These are phyloP conservation scores for Hebeloma cylindrosporum DNA, from an alignment of 768 basidiomycete species.

Conservation along the genomic window DNA sequence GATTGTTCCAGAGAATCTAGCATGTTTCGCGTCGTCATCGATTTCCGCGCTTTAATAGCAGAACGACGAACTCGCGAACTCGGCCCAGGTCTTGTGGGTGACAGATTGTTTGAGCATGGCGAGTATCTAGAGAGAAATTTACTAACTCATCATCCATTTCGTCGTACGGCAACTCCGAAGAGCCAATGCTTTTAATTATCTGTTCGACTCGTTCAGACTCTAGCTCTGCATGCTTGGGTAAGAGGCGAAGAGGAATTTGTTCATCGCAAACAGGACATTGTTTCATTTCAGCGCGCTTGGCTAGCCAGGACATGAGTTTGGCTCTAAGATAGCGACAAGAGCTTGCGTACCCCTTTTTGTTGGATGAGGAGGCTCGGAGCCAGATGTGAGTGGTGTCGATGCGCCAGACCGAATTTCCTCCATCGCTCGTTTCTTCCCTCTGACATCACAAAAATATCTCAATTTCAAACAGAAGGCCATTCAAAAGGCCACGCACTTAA, in stretches of 20 bases:
- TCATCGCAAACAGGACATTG: conserved; percentile 77
- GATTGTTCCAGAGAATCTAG: conserved; percentile 38
- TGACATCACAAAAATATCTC: conserved; percentile 8
- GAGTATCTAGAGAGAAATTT: not conserved
- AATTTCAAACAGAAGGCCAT: conserved; percentile 7
- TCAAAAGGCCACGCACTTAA: conserved; percentile 34
- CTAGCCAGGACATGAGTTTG: conserved; percentile 33
- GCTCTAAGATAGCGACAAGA: not conserved
- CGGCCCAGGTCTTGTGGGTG: conserved; percentile 29
- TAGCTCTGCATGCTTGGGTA: conserved; percentile 60
- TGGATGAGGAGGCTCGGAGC: conserved; percentile 32
- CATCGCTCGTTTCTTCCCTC: conserved; percentile 50
- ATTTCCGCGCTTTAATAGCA: conserved; percentile 41
- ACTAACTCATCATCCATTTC: conserved; percentile 58
- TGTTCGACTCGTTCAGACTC: conserved; percentile 70
- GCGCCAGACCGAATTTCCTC: conserved; percentile 24
- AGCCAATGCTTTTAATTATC: conserved; percentile 64
- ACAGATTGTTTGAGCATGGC: not conserved
- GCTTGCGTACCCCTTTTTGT: conserved; percentile 50
- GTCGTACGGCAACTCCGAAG: conserved; percentile 53
- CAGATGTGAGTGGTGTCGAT: conserved; percentile 37
- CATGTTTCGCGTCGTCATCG: conserved; percentile 27
- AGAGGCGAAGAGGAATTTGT: conserved; percentile 68
- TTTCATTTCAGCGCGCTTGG: conserved; percentile 72
- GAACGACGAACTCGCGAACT: conserved; percentile 39